Evolutionary conservation across 2,329 filamentous ascomycete species (phyloP).

Genomic region (Coccinonectria pachysandricola): DNA sequence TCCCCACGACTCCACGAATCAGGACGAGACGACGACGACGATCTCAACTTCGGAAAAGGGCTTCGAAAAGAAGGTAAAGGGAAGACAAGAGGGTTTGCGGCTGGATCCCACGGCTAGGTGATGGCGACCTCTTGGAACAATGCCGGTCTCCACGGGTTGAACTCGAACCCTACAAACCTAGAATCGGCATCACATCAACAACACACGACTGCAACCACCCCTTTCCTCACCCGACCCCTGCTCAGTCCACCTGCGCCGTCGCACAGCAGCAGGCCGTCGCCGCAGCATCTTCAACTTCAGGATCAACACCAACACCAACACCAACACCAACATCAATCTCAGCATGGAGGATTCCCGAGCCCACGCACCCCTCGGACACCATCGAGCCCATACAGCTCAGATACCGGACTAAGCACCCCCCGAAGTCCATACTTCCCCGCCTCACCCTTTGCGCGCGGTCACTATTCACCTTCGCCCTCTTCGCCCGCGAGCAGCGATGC

Average conservation of each 20-base stretch:
- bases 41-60: too few species aligned
- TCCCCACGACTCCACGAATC: too few species aligned
- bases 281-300: too few species aligned
- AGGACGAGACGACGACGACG: too few species aligned
- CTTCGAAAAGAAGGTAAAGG: too few species aligned
- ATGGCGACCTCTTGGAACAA: conserved; percentile 8
- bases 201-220: conserved; percentile 12
- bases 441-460: conserved; percentile 9
- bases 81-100: too few species aligned
- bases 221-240: conserved; percentile 9
- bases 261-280: conserved; percentile 3
- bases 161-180: background rate
- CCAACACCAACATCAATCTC: too few species aligned
- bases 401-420: conserved; percentile 9
- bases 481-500: conserved; percentile 3
- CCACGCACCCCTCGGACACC: conserved; percentile 8
- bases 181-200: conserved; percentile 12
- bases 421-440: conserved; percentile 11
- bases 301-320: too few species aligned
- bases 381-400: conserved; percentile 8
- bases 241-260: conserved; percentile 15
- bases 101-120: too few species aligned
- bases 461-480: conserved; percentile 8
- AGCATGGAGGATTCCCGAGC: too few species aligned
- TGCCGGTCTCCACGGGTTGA: conserved; percentile 6